Evolutionary conservation across 78 protist species (phyloP).

Genomic region (Dictyostelium brefeldianum): DNA sequence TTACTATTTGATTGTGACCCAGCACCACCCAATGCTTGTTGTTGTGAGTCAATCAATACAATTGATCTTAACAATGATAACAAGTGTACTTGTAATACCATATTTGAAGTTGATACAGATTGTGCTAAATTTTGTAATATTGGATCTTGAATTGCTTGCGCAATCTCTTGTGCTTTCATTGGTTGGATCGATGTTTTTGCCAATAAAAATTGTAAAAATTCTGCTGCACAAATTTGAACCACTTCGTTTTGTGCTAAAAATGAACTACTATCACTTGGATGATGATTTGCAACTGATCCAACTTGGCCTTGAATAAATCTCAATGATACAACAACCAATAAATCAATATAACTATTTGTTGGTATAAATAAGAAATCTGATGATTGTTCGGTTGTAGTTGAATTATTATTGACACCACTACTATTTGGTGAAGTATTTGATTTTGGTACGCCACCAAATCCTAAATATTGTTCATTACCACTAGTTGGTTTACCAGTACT

Average conservation of each 20-base stretch:
- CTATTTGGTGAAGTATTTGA: background rate
- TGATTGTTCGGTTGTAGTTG: constrained; percentile 20
- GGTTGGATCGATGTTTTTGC: constrained; percentile 47
- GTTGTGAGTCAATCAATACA: constrained; percentile 47
- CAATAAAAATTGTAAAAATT: constrained; percentile 62
- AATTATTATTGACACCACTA: background rate
- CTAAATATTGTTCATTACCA: too few species aligned
- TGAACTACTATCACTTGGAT: constrained; percentile 27
- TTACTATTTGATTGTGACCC: background rate
- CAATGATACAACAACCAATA: constrained; percentile 57
- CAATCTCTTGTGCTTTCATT: constrained; percentile 56
- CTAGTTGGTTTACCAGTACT: background rate
- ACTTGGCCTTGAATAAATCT: constrained; percentile 73
- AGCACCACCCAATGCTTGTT: background rate
- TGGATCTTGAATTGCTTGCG: constrained; percentile 76
- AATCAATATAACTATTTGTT: constrained; percentile 69
- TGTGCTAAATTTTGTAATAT: constrained; percentile 71
- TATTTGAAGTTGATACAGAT: constrained; percentile 58
- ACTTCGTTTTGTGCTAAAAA: constrained; percentile 67
- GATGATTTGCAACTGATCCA: background rate
- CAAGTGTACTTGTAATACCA: constrained; percentile 76
- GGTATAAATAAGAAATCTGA: constrained; percentile 73
- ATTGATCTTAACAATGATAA: constrained; percentile 62
- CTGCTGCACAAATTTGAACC: constrained; percentile 80
- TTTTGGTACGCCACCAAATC: background rate